Conservation (phyloP, 2,329 filamentous ascomycete species). For the Cryphonectria parasitica region DNA sequence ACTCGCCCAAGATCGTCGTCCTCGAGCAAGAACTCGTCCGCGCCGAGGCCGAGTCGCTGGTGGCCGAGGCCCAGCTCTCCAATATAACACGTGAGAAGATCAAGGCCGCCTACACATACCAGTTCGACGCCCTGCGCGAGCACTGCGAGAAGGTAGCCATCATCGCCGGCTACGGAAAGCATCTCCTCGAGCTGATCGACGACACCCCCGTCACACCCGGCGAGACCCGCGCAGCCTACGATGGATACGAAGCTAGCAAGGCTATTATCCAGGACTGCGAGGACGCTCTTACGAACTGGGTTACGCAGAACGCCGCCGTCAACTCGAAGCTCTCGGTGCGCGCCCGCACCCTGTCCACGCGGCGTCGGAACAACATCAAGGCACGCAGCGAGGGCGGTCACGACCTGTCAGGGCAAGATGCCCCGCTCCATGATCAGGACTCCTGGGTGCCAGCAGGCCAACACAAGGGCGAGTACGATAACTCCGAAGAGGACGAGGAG, state of each 20-base stretch:
- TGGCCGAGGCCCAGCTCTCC: slow-evolving; percentile 95
- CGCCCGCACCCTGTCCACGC: slow-evolving; percentile 83
- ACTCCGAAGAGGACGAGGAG: slow-evolving; percentile 63
- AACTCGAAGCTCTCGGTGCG: slow-evolving; percentile 85
- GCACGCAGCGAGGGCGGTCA: slow-evolving; percentile 74
- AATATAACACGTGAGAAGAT: slow-evolving; percentile 99
- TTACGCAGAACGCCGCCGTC: slow-evolving; percentile 85
- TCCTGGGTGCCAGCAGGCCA: slow-evolving; percentile 80
- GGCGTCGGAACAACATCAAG: slow-evolving; percentile 73
- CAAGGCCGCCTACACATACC: slow-evolving; percentile 96
- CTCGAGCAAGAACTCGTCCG: slow-evolving; percentile 98
- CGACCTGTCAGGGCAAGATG: slow-evolving; percentile 83
- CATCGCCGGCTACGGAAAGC: slow-evolving; percentile 96
- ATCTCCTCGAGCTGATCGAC: slow-evolving; percentile 94
- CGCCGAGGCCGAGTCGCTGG: slow-evolving; percentile 97
- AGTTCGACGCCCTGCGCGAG: slow-evolving; percentile 96
- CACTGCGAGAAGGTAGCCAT: slow-evolving; percentile 98
- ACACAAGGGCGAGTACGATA: slow-evolving; percentile 61
- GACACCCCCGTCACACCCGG: slow-evolving; percentile 96
- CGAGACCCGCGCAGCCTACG: slow-evolving; percentile 93
- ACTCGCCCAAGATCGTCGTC: slow-evolving; percentile 95
- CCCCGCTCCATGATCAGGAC: slow-evolving; percentile 75
- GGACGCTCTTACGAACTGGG: slow-evolving; percentile 96
- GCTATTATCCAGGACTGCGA: slow-evolving; percentile 99
- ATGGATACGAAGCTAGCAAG: slow-evolving; percentile 98